Evolutionary conservation across 2,329 filamentous ascomycete genomes (phyloP).

Genomic region (Onygenales sp.): DNA sequence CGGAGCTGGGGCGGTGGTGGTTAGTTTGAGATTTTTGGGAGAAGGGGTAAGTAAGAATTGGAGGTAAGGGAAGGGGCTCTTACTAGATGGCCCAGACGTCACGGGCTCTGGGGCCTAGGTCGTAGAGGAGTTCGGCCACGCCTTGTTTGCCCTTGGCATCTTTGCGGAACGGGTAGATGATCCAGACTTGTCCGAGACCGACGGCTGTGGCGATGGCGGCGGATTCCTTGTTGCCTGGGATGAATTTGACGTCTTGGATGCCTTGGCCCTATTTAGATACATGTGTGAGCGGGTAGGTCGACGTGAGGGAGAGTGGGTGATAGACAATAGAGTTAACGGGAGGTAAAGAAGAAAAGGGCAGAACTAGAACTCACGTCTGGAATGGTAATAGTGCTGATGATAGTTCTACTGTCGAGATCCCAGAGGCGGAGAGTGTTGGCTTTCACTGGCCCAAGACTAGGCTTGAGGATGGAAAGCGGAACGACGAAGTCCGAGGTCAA

Average conservation of each 20-base stretch:
- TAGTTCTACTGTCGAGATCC: slow-evolving; percentile 44
- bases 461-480: slow-evolving; percentile 53
- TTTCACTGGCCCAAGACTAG: slow-evolving; percentile 41
- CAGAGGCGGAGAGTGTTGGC: slow-evolving; percentile 53
- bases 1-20: slow-evolving; percentile 30
- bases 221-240: slow-evolving; percentile 49
- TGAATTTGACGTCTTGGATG: slow-evolving; percentile 58
- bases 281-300: not conserved
- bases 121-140: slow-evolving; percentile 48
- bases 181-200: slow-evolving; percentile 52
- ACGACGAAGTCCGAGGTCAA: slow-evolving; percentile 56
- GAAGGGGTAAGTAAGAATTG: not conserved
- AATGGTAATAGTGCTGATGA: slow-evolving; percentile 53
- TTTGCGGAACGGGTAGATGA: slow-evolving; percentile 54
- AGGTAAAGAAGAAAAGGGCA: not conserved
- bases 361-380: slow-evolving; percentile 36
- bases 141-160: slow-evolving; percentile 48
- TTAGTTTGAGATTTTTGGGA: not conserved
- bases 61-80: slow-evolving; percentile 6
- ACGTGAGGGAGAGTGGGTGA: not conserved
- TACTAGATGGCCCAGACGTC: slow-evolving; percentile 50
- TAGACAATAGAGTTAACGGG: not conserved
- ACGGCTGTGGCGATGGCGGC: slow-evolving; percentile 54
- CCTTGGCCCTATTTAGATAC: slow-evolving; percentile 37
- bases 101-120: slow-evolving; percentile 48